Base-by-base conservation (phyloP, 78 protist species). In the Polysphondylium violaceum region DNA sequence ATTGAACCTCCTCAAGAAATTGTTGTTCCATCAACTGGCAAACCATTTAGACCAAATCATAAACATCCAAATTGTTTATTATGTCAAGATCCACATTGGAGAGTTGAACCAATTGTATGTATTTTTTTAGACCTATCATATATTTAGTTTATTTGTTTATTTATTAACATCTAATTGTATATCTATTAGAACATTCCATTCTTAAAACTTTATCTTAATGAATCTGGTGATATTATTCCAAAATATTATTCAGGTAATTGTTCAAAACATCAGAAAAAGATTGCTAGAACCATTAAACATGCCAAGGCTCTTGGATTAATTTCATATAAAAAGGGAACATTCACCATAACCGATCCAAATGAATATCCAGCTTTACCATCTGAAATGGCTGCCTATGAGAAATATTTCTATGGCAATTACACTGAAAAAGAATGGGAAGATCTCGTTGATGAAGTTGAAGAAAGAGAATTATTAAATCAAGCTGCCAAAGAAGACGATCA, bases 181-280 rank as follows among this genome's bases (percentile, higher is more conserved):
- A n/a, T n/a, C n/a, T n/a, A n/a, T n/a, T n/a, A n/a, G n/a, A 79
- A 83, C 43, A 25, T 72, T 29, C 91, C 91, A 55, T 69, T 83
- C 53, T 40, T 83, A 0, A 27, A 59, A 0, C 12, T 83, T 21
- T 83, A 83, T 58, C 8, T 83, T 4, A 69, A 68, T 33, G 14
- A 36, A 5, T 40, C 29, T 1, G 91, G 91, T 58, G 79, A 83
- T 69, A 69, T 83, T 33, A 25, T 83, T 9, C 91, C 91, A 58
- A 67, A 79, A 59, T 63, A 68, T 44, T 68, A 40, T 56, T 58
- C 67, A 40, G 91, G 91, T 19, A 83, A 83, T n/a, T 83, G 91
- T 69, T 43, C 33, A 31, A 83, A 83, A 74, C 91, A 83, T 83
- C 91, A 83, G 44, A 83, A 65, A 67, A 67, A 59, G 21, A 69